A percentile compares a stretch with the other conserved stretches of the same genome.
These are phyloP conservation scores for Suillus luteus DNA, from an alignment of 768 basidiomycete genomes.

Conservation along the genomic window DNA sequence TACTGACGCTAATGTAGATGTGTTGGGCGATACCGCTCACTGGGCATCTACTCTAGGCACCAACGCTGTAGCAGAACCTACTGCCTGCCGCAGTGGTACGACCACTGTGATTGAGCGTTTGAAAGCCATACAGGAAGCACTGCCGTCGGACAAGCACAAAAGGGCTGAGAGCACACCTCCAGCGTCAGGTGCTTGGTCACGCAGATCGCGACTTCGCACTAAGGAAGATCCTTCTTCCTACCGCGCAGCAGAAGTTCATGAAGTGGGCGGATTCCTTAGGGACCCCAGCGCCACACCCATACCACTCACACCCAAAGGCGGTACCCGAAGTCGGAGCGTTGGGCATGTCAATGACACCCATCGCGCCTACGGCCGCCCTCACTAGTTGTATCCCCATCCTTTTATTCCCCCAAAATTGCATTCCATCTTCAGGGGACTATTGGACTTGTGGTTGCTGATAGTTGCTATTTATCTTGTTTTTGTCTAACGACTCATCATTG, in stretches of 20 bases:
- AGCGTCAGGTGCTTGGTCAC: constrained; percentile 26
- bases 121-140: constrained; percentile 23
- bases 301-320: constrained; percentile 22
- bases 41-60: constrained; percentile 26
- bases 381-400: constrained; percentile 13
- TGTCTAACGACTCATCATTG: constrained; percentile 18
- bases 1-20: constrained; percentile 23
- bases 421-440: background rate
- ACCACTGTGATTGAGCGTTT: constrained; percentile 24
- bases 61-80: constrained; percentile 26
- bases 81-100: constrained; percentile 17
- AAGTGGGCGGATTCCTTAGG: constrained; percentile 27
- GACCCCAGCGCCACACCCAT: constrained; percentile 30
- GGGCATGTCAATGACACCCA: constrained; percentile 26
- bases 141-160: constrained; percentile 14
- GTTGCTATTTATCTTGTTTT: constrained; percentile 10
- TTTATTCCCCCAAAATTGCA: background rate
- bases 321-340: constrained; percentile 31
- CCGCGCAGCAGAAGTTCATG: constrained; percentile 12
- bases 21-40: constrained; percentile 29
- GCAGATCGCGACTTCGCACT: constrained; percentile 15
- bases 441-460: constrained; percentile 22
- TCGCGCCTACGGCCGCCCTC: constrained; percentile 15
- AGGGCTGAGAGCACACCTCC: constrained; percentile 34
- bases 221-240: constrained; percentile 17